Conservation (phyloP, 345 rosid genomes). For the Raphanus sativus region DNA sequence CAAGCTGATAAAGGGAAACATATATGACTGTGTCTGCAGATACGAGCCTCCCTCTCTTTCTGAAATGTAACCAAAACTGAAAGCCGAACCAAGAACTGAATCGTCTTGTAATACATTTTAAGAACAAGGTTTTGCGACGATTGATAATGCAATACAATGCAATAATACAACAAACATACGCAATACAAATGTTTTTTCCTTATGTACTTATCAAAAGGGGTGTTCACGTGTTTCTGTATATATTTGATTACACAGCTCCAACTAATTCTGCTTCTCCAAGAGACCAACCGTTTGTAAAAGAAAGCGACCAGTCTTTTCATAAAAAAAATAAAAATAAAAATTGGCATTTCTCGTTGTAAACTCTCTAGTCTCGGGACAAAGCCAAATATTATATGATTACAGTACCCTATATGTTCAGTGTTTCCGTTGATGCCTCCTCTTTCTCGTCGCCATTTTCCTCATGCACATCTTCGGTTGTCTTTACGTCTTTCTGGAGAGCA, state of each 20-base stretch:
- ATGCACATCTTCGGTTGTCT: conserved; percentile 19
- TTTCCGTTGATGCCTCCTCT: conserved; percentile 26
- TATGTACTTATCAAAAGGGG: conserved; percentile 27
- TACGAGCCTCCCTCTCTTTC: conserved; percentile 57
- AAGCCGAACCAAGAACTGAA: background rate
- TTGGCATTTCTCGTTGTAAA: conserved; percentile 15
- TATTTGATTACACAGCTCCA: conserved; percentile 30
- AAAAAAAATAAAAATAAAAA: background rate
- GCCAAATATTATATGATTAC: conserved; percentile 9
- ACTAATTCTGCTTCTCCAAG: conserved; percentile 34
- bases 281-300: conserved; percentile 33
- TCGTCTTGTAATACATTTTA: background rate
- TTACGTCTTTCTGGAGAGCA: conserved; percentile 38
- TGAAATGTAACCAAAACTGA: conserved; percentile 4
- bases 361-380: conserved; percentile 26
- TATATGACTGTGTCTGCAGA: conserved; percentile 93
- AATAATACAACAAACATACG: conserved; percentile 23
- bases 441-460: conserved; percentile 19
- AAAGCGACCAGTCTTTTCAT: conserved; percentile 32
- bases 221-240: conserved; percentile 25
- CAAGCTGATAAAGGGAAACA: conserved; percentile 76
- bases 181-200: conserved; percentile 17
- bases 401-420: conserved; percentile 32
- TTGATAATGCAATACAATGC: conserved; percentile 16
- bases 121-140: background rate